A percentile compares a stretch with the other conserved stretches of the same genome.
Evolutionary conservation across 441 rosid species (phyloP).

Genomic region (Erodium moschatum): DNA sequence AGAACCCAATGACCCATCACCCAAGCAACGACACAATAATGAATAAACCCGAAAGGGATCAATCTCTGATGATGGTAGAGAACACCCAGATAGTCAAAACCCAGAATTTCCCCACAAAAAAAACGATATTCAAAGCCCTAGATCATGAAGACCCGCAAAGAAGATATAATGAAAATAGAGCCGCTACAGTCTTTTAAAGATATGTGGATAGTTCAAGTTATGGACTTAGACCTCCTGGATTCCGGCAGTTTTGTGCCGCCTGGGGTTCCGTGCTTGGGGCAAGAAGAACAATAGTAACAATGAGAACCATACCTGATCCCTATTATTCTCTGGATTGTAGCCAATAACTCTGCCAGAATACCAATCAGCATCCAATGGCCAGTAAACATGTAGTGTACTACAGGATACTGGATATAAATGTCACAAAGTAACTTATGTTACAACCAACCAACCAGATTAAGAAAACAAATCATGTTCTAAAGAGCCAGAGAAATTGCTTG

Average conservation of each 20-base stretch:
- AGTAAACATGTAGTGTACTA: conserved; percentile 58
- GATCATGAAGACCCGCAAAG: conserved; percentile 21
- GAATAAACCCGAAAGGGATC: not conserved
- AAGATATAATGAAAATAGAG: conserved; percentile 13
- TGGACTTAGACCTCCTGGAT: too few relatives aligned
- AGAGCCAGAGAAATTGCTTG: conserved; percentile 25
- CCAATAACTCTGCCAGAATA: conserved; percentile 58
- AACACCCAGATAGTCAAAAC: conserved; percentile 25
- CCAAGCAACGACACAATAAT: not conserved
- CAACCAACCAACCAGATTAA: not conserved
- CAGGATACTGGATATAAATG: too few relatives aligned
- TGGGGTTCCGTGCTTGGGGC: too few relatives aligned
- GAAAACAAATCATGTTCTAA: conserved; percentile 1
- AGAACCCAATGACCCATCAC: conserved; percentile 3
- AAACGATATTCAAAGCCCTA: conserved; percentile 9
- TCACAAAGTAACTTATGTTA: not conserved
- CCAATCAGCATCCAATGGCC: conserved; percentile 99
- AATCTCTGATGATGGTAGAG: not conserved
- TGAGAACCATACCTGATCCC: conserved; percentile 52
- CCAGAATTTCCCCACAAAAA: not conserved
- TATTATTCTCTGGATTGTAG: conserved; percentile 44
- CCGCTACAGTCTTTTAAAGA: conserved; percentile 13
- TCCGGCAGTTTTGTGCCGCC: too few relatives aligned
- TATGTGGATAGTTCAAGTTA: conserved; percentile 43
- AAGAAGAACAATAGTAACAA: too few relatives aligned